Evolutionary conservation across 495 filamentous ascomycete species (phyloP).

Genomic region (Podospora australis): DNA sequence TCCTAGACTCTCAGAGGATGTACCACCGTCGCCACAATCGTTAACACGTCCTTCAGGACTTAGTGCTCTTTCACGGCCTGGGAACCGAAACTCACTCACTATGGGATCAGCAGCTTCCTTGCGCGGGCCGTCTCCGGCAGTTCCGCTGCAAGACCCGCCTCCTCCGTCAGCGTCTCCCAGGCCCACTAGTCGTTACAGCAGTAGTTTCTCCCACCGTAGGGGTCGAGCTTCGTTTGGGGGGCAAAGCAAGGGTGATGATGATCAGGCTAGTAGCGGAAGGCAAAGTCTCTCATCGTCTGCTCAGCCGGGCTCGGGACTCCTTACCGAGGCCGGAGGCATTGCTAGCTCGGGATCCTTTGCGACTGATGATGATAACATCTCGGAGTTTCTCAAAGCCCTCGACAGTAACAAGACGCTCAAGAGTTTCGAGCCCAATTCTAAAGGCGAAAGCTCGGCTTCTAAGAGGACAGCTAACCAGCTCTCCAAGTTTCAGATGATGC

Average conservation of each 20-base stretch:
- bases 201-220: constrained; percentile 59
- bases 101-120: constrained; percentile 60
- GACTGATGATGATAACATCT: constrained; percentile 85
- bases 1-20: constrained; percentile 44
- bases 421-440: constrained; percentile 55
- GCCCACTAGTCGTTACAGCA: constrained; percentile 77
- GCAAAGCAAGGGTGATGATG: constrained; percentile 69
- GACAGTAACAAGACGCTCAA: constrained; percentile 74
- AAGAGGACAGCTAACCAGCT: constrained; percentile 64
- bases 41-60: constrained; percentile 44
- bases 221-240: constrained; percentile 68
- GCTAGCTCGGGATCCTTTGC: constrained; percentile 74
- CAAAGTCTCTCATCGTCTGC: constrained; percentile 78
- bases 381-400: constrained; percentile 82
- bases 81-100: constrained; percentile 59
- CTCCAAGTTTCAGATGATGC: constrained; percentile 72
- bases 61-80: constrained; percentile 53
- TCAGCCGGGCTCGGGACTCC: constrained; percentile 77
- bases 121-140: constrained; percentile 47
- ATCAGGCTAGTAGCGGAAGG: constrained; percentile 78
- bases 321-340: constrained; percentile 63
- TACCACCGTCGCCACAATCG: constrained; percentile 56
- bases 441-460: constrained; percentile 50
- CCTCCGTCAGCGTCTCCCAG: constrained; percentile 51
- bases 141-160: constrained; percentile 52